Evolutionary conservation across 2,329 filamentous ascomycete genomes (phyloP).

Genomic region (Arthroderma sp.): DNA sequence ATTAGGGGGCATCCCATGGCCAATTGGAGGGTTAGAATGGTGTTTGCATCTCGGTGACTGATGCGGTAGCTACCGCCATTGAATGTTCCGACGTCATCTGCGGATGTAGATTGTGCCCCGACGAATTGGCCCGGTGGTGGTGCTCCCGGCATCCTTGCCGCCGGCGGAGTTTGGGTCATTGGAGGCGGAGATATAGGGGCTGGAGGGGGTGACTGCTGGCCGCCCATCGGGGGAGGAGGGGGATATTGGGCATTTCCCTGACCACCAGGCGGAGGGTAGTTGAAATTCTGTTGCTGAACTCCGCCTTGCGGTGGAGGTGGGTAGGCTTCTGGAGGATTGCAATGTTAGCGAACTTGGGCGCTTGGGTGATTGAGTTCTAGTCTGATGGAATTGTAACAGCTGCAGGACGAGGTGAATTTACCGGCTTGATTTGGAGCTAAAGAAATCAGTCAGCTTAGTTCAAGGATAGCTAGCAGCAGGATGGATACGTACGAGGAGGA

Average conservation of each 20-base stretch:
- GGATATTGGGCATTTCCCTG: slow-evolving; percentile 8
- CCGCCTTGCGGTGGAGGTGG: no score
- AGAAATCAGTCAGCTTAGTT: background rate
- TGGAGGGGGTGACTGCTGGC: slow-evolving; percentile 11
- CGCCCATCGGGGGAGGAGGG: slow-evolving; percentile 13
- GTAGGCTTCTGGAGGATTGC: background rate
- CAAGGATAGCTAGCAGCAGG: background rate
- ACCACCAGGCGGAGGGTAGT: background rate
- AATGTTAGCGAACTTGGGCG: background rate
- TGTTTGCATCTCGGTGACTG: slow-evolving; percentile 83
- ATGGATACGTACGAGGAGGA: no score
- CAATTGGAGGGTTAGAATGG: slow-evolving; percentile 74
- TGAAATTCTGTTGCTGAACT: no score
- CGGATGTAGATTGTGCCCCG: slow-evolving; percentile 44
- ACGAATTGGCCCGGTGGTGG: slow-evolving; percentile 44
- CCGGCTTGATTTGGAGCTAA: background rate
- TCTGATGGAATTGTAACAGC: background rate
- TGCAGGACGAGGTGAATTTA: background rate
- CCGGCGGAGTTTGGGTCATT: slow-evolving; percentile 11
- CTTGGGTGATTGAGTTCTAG: background rate
- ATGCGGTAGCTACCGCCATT: slow-evolving; percentile 92
- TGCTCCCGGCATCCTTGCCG: slow-evolving; percentile 26
- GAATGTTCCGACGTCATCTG: slow-evolving; percentile 89
- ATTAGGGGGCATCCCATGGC: slow-evolving; percentile 75
- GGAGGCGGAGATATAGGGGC: slow-evolving; percentile 10